Evolutionary conservation across 495 filamentous ascomycete genomes (phyloP), one percentile per base, ranked within the genome.

Genomic region (Aspergillus ellipticus): DNA sequence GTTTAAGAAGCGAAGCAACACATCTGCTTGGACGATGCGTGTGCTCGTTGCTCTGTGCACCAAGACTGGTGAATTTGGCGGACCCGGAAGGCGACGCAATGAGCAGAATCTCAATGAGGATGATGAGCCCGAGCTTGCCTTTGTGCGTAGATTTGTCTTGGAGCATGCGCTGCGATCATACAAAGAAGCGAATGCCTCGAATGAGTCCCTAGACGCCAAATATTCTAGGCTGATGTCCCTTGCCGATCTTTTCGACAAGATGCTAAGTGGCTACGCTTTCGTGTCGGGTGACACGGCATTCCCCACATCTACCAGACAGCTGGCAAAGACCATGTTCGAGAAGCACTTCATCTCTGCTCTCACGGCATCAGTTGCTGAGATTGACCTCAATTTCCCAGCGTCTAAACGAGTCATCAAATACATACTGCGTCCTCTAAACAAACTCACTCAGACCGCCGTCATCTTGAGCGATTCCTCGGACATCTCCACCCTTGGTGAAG

Each of bases 321-420:
- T 99, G 56, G 89, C 87, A 16, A 91, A 88, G 62, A 83, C 96
- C 37, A 99, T 99, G 94, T 96, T 96, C 59, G 95, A 97, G 71
- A 97, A 96, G 67, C 89, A 93, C 51, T 97, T 94, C 69, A 90
- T 97, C 51, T 76, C 85, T 21, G 84, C 90, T 5, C 73, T 99
- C 39, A 96, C 93, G 4, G 79, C 83, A n/a, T 96, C 95, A 8
- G 89, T 97, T 60, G 91, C 94, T 11, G 94, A 99, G 60, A 87
- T 99, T 53, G 94, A 99, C 64, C 82, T 97, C 50, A 96, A 95
- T 58, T 96, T 92, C 72, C 94, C 94, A 3, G 85, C 87, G 29
- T 90, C 94, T 17, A 94, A 95, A 73, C 84, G 90, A 11, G 91
- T 91, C 15, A 89, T 99, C 61, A 99, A 97, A 72, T 92, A 96